Evolutionary conservation across 2,329 filamentous ascomycete genomes (phyloP).

Genomic region (Epichloe elymi): DNA sequence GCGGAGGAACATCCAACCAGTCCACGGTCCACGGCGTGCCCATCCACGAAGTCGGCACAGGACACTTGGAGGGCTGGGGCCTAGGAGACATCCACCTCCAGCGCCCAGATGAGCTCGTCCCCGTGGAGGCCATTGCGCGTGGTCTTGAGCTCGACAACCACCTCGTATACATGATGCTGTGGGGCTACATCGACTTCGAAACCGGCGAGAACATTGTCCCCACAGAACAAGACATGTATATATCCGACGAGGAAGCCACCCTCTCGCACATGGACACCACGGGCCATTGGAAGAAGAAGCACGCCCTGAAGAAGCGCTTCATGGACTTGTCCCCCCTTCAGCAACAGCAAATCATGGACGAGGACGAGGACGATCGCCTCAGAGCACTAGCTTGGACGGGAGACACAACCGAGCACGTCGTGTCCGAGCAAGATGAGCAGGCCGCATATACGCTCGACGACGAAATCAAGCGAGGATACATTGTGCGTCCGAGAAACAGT

Average conservation of each 20-base stretch:
- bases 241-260: slow-evolving; percentile 32
- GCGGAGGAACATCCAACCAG: slow-evolving; percentile 8
- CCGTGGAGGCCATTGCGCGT: slow-evolving; percentile 40
- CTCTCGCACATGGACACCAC: slow-evolving; percentile 19
- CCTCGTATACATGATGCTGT: slow-evolving; percentile 45
- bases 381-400: slow-evolving; percentile 22
- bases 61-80: slow-evolving; percentile 46
- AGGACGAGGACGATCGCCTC: slow-evolving; percentile 22
- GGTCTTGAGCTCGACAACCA: slow-evolving; percentile 38
- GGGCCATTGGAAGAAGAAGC: slow-evolving; percentile 30
- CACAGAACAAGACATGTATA: slow-evolving; percentile 35
- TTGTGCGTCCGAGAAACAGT: slow-evolving; percentile 11
- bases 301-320: slow-evolving; percentile 33
- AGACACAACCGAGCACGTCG: slow-evolving; percentile 10
- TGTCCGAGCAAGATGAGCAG: background rate
- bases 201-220: slow-evolving; percentile 39
- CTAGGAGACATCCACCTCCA: slow-evolving; percentile 30
- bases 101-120: slow-evolving; percentile 45
- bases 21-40: slow-evolving; percentile 37
- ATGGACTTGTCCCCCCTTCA: slow-evolving; percentile 21
- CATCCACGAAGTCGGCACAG: slow-evolving; percentile 34
- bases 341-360: slow-evolving; percentile 24
- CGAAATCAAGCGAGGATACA: slow-evolving; percentile 21
- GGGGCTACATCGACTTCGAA: slow-evolving; percentile 44
- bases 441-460: slow-evolving; percentile 16